These are phyloP conservation scores for Phytophthora brassicae DNA, from an alignment of 352 stramenopile genomes.

Conservation along the genomic window DNA sequence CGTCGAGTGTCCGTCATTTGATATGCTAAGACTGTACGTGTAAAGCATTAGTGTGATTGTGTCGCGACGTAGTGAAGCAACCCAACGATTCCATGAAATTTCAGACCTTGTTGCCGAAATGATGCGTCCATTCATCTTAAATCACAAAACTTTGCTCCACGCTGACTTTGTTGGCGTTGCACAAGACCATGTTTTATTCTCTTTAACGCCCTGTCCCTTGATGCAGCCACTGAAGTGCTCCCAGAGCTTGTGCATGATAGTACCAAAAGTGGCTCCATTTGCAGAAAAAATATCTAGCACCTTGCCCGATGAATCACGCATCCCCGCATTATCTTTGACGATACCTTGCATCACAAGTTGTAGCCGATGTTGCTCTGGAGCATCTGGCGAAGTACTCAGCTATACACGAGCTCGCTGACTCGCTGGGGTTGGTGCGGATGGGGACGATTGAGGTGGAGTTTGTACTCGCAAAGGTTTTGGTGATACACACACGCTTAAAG, in stretches of 20 bases:
- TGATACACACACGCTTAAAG: background rate
- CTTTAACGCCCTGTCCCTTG: background rate
- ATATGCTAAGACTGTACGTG: background rate
- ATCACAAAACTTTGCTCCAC: slow-evolving; percentile 5
- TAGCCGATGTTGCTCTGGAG: background rate
- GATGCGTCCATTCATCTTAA: background rate
- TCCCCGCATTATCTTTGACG: background rate
- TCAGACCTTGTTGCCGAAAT: slow-evolving; percentile 2
- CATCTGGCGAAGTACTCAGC: background rate
- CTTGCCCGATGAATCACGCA: background rate
- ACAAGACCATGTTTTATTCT: background rate
- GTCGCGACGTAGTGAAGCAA: background rate
- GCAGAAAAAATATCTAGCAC: background rate
- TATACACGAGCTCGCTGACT: slow-evolving; percentile 1
- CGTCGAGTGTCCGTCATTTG: too few relatives aligned
- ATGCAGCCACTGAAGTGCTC: background rate
- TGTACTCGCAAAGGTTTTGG: background rate
- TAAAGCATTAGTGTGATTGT: background rate
- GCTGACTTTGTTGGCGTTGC: background rate
- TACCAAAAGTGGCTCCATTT: background rate
- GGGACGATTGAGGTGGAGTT: background rate
- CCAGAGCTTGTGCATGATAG: slow-evolving; percentile 7
- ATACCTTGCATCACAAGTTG: background rate
- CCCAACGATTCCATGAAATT: background rate
- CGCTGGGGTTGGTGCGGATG: background rate